A percentile compares a stretch with the other conserved stretches of the same genome.
Conservation (phyloP, 2,329 filamentous ascomycete genomes). For the Zalaria sp. region DNA sequence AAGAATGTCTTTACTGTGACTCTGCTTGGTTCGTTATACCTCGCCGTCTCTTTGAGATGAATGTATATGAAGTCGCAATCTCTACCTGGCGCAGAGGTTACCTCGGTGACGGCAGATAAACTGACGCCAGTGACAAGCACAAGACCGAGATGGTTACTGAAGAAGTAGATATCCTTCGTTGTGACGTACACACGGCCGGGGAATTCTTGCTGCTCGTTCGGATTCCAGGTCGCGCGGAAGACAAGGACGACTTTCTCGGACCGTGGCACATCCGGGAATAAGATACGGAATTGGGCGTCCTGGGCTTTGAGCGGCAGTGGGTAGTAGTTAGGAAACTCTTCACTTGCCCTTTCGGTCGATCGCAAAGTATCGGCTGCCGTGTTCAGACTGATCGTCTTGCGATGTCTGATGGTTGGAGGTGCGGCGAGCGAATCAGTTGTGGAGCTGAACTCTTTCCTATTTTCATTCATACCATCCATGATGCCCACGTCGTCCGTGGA, state of each 20-base stretch:
- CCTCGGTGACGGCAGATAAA: slow-evolving; percentile 67
- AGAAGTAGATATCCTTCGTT: slow-evolving; percentile 80
- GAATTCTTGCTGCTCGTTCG: slow-evolving; percentile 62
- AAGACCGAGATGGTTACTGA: slow-evolving; percentile 85
- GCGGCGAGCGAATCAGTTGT: slow-evolving; percentile 3
- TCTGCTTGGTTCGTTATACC: slow-evolving; percentile 50
- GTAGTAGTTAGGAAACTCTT: slow-evolving; percentile 60
- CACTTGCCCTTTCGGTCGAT: slow-evolving; percentile 13
- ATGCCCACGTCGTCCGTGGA: slow-evolving; percentile 17
- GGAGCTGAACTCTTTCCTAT: slow-evolving; percentile 6
- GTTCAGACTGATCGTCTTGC: slow-evolving; percentile 44
- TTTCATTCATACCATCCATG: slow-evolving; percentile 13
- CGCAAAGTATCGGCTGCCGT: slow-evolving; percentile 10
- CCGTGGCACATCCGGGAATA: slow-evolving; percentile 68
- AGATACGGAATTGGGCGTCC: slow-evolving; percentile 80
- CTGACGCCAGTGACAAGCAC: slow-evolving; percentile 69
- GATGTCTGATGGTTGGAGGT: slow-evolving; percentile 24
- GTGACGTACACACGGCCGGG: slow-evolving; percentile 81
- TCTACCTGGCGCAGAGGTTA: slow-evolving; percentile 75
- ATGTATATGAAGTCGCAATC: slow-evolving; percentile 78
- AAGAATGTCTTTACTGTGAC: slow-evolving; percentile 88
- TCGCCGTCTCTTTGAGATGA: slow-evolving; percentile 52
- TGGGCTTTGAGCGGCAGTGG: slow-evolving; percentile 60
- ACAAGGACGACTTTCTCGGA: slow-evolving; percentile 80
- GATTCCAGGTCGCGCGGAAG: slow-evolving; percentile 82